These are phyloP conservation scores for Pistacia atlantica DNA, from an alignment of 345 rosid genomes.

Conservation along the genomic window DNA sequence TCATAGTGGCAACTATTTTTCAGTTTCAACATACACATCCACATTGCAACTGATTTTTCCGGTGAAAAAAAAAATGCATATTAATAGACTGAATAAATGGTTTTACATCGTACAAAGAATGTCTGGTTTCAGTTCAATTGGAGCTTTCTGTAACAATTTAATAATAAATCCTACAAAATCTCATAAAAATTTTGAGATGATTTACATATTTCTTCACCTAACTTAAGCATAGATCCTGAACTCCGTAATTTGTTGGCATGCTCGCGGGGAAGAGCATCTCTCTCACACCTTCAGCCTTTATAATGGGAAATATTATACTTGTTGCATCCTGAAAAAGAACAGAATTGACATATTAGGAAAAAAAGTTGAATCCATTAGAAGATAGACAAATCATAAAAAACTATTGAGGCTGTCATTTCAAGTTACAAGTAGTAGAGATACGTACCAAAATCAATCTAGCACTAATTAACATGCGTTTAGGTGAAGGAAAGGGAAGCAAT, in stretches of 20 bases:
- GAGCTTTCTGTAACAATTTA: background rate
- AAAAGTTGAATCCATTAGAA: background rate
- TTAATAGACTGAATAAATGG: no score
- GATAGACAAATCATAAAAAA: background rate
- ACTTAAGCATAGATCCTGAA: background rate
- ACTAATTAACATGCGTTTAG: conserved; percentile 1
- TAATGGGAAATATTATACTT: background rate
- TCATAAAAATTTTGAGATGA: background rate
- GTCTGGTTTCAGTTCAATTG: background rate
- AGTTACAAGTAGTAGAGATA: background rate
- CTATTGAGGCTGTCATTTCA: background rate
- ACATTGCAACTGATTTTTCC: no score
- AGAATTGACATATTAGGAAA: background rate
- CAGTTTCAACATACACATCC: background rate
- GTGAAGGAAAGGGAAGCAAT: conserved; percentile 12
- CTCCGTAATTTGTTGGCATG: background rate
- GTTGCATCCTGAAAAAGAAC: conserved; percentile 2
- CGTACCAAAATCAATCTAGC: background rate
- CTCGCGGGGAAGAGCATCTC: conserved; percentile 5
- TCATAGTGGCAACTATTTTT: background rate
- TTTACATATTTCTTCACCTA: background rate
- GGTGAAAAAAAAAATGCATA: background rate
- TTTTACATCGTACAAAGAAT: background rate
- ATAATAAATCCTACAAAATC: no score
- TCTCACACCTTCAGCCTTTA: conserved; percentile 2